Conservation (phyloP, 106 monocot genomes). For the Acorus gramineus region DNA sequence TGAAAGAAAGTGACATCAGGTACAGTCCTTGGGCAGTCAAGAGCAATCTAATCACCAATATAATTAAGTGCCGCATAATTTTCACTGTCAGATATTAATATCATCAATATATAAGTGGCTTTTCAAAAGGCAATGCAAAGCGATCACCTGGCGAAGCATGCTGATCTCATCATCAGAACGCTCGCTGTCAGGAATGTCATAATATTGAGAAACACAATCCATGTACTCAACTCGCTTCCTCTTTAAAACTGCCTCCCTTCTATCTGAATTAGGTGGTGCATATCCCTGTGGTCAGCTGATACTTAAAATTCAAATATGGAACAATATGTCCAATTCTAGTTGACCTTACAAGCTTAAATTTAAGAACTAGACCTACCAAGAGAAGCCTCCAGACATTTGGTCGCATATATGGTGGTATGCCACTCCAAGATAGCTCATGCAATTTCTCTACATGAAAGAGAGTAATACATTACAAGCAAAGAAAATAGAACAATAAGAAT, state of each 20-base stretch:
- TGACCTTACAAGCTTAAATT: conserved; percentile 1
- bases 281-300: conserved; percentile 99
- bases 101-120: not conserved
- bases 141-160: conserved; percentile 92
- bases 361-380: conserved; percentile 28
- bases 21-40: conserved; percentile 99
- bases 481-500: not conserved
- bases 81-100: not conserved
- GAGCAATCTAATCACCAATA: conserved; percentile 56
- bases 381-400: conserved; percentile 95
- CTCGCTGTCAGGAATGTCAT: conserved; percentile 87
- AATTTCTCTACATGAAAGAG: conserved; percentile 61
- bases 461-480: not conserved
- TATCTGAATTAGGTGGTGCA: conserved; percentile 99
- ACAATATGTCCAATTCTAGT: conserved; percentile 12
- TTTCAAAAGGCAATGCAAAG: not conserved
- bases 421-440: conserved; percentile 93
- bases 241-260: conserved; percentile 71
- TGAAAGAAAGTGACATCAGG: conserved; percentile 97
- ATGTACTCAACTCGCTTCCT: conserved; percentile 88
- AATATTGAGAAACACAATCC: conserved; percentile 95
- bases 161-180: conserved; percentile 95
- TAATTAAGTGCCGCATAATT: not conserved
- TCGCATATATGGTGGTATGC: conserved; percentile 89
- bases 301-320: conserved; percentile 61